phyloP scores from a whole-genome alignment of 331 rosid species.

The Arachis monticola region DNA sequence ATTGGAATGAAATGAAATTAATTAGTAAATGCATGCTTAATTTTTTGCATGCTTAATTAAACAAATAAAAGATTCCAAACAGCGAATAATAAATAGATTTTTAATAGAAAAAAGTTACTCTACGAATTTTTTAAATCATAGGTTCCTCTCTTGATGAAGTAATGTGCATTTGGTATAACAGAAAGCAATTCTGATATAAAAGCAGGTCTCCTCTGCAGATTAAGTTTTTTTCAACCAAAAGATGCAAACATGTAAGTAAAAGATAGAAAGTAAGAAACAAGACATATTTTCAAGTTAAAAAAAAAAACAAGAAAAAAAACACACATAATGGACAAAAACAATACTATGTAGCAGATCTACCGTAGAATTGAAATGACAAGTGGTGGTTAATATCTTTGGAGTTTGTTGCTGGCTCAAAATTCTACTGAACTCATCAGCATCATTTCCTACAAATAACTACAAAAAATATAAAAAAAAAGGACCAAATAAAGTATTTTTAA shows the following conservation, averaged over 20 bases:
- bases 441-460: constrained; percentile 87
- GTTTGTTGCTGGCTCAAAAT: constrained; percentile 53
- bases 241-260: not conserved
- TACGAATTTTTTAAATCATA: constrained; percentile 72
- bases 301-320: not conserved
- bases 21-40: no score
- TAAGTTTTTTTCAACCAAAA: constrained; percentile 39
- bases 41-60: no score
- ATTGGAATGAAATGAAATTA: no score
- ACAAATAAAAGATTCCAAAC: no score
- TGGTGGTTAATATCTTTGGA: constrained; percentile 80
- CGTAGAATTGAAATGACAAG: constrained; percentile 77
- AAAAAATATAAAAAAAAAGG: constrained; percentile 19
- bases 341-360: constrained; percentile 45
- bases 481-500: constrained; percentile 1
- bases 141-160: constrained; percentile 83
- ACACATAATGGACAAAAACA: constrained; percentile 14
- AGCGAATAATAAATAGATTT: no score
- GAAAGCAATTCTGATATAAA: constrained; percentile 80
- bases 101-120: no score
- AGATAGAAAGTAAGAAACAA: not conserved
- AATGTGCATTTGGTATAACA: constrained; percentile 84
- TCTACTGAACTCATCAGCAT: constrained; percentile 82
- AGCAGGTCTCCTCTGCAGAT: constrained; percentile 88
- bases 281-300: not conserved